Percentiles rank a stretch among this genome's conserved stretches.
These are phyloP conservation scores for Hypoxylon sp. DNA, from an alignment of 2,329 filamentous ascomycete species.

Conservation along the genomic window DNA sequence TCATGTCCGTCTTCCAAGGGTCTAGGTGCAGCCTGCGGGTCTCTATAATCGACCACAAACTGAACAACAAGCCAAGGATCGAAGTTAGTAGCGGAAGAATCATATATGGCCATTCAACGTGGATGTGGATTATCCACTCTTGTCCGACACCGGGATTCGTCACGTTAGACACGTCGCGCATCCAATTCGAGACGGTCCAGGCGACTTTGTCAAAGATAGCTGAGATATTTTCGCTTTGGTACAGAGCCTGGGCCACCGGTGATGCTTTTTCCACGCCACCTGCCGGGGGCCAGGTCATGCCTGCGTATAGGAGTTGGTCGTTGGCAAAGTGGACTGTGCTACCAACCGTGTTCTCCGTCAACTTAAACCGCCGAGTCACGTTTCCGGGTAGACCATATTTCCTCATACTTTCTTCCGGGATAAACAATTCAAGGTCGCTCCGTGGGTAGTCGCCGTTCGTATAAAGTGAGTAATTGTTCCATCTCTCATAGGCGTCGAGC, in stretches of 20 bases:
- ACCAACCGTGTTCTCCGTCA: constrained; percentile 35
- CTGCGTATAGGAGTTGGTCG: constrained; percentile 20
- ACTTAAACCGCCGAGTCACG: constrained; percentile 12
- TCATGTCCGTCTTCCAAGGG: constrained; percentile 43
- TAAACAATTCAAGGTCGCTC: constrained; percentile 30
- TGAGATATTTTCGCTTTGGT: constrained; percentile 31
- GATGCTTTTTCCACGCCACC: neutral
- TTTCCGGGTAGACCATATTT: constrained; percentile 18
- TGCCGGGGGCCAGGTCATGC: constrained; percentile 24
- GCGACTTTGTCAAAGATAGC: constrained; percentile 38
- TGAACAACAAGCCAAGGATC: constrained; percentile 29
- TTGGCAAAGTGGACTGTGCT: constrained; percentile 34
- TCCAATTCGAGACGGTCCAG: constrained; percentile 35
- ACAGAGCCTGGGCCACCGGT: constrained; percentile 26
- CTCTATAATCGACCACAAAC: constrained; percentile 35
- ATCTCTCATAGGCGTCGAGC: constrained; percentile 28
- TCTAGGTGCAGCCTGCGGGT: constrained; percentile 34
- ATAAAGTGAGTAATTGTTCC: constrained; percentile 35
- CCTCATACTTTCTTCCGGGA: constrained; percentile 10
- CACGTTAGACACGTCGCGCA: constrained; percentile 33
- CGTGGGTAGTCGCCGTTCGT: constrained; percentile 15
- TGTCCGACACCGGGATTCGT: constrained; percentile 18
- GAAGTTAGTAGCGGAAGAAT: constrained; percentile 36
- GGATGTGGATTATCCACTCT: constrained; percentile 41
- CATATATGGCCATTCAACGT: constrained; percentile 45